These are phyloP conservation scores for Papiliotrema fonsecae DNA, from an alignment of 1,284 basidiomycete genomes.

Conservation along the genomic window DNA sequence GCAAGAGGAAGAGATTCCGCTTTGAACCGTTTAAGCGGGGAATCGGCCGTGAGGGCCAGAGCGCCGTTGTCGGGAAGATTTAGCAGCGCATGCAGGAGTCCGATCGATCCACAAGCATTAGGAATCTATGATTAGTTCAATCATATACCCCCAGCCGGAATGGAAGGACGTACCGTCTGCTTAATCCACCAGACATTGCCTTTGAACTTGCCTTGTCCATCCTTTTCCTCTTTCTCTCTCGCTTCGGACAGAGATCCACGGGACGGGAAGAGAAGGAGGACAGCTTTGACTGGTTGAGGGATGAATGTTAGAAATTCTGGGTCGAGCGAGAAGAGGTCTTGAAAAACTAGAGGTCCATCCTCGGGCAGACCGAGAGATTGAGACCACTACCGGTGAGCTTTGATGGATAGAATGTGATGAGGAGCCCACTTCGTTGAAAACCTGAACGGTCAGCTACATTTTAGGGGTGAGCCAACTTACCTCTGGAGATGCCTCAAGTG, in stretches of 20 bases:
- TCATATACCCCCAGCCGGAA: background rate
- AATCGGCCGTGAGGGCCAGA: slow-evolving; percentile 23
- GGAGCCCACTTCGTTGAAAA: slow-evolving; percentile 44
- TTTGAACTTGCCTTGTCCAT: slow-evolving; percentile 27
- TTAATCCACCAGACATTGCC: slow-evolving; percentile 49
- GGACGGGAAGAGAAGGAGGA: slow-evolving; percentile 76
- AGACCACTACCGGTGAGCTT: slow-evolving; percentile 62
- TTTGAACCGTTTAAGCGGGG: slow-evolving; percentile 39
- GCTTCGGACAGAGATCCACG: slow-evolving; percentile 54
- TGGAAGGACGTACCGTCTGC: slow-evolving; percentile 44
- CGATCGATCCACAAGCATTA: slow-evolving; percentile 88
- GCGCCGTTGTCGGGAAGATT: slow-evolving; percentile 35
- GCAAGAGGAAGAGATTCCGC: slow-evolving; percentile 26
- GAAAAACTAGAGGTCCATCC: slow-evolving; percentile 57
- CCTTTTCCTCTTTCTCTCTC: slow-evolving; percentile 51
- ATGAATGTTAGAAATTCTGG: slow-evolving; percentile 67
- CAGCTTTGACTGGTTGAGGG: slow-evolving; percentile 67
- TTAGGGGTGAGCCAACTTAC: slow-evolving; percentile 45
- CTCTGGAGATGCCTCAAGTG: slow-evolving; percentile 70
- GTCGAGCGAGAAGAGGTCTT: slow-evolving; percentile 78
- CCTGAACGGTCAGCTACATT: slow-evolving; percentile 18
- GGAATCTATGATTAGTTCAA: slow-evolving; percentile 56
- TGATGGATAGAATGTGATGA: background rate
- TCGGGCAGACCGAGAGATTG: slow-evolving; percentile 63
- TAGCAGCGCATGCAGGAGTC: slow-evolving; percentile 64